Evolutionary conservation across 169 alveolate genomes (phyloP), one percentile per base, ranked within the genome.

Genomic region (Eimeria maxima): DNA sequence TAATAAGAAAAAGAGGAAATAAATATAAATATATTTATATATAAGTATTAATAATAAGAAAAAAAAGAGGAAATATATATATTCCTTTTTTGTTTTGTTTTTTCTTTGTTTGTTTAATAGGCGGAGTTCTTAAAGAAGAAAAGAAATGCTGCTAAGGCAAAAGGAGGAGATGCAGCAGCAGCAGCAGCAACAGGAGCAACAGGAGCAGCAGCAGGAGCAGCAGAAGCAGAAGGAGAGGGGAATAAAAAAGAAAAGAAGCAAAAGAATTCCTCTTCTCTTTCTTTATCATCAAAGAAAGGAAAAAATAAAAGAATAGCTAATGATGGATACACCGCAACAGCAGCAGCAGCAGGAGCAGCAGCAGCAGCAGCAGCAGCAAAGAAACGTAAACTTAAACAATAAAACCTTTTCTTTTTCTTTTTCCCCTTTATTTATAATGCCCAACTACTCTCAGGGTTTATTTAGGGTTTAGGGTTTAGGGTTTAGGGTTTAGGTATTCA

Each of bases 381-480:
- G 11, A 50, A 50, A 50, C 5, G 57, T 7, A 33, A 33, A 33
- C 11, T 8, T 69, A 11, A n/a, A 69, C n/a, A n/a, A 57, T 16
- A 57, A 57, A 7, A 5, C 16, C 22, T 11, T 3, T 11, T 16
- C 67, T 14, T 11, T 14, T 57, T 57, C 16, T 16, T 57, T 57
- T 24, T 57, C 3, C 18, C 11, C 57, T 50, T 50, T 50, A 50
- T 50, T 57, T 57, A 13, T 13, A 57, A 57, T 24, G 14, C 67
- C 67, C 7, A 16, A 16, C n/a, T n/a, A n/a, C n/a, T n/a, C n/a
- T n/a, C n/a, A n/a, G n/a, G n/a, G 67, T 13, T 5, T 57, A 57
- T 57, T 57, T 57, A 57, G 67, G 67, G 67, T 57, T 57, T 57
- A 57, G 67, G 67, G 67, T 57, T 57, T 57, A 57, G 67, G 67